These are phyloP conservation scores for Spiromastix sp. DNA, from an alignment of 2,329 filamentous ascomycete species.

Conservation along the genomic window DNA sequence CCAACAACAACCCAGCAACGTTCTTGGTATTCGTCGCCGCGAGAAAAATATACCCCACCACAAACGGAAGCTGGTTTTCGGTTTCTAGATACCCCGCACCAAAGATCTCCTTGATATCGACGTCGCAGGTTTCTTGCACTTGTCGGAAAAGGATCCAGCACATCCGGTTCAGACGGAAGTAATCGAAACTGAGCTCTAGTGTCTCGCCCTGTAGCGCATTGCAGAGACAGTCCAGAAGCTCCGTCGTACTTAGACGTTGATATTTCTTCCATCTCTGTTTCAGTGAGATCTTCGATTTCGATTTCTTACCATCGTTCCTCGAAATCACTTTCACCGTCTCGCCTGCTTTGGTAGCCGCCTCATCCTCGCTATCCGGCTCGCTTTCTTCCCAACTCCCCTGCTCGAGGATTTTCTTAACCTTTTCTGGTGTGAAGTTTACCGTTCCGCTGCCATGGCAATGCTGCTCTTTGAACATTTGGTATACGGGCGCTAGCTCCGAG, in stretches of 20 bases:
- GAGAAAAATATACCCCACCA: slow-evolving; percentile 34
- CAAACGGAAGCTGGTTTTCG: slow-evolving; percentile 31
- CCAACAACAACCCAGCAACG: no score
- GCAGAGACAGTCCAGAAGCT: slow-evolving; percentile 24
- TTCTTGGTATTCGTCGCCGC: slow-evolving; percentile 14
- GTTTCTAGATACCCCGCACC: slow-evolving; percentile 27
- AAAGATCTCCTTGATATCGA: slow-evolving; percentile 23
- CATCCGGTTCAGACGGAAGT: slow-evolving; percentile 29
- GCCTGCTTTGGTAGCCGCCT: no score
- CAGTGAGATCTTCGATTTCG: no score
- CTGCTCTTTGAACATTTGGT: slow-evolving; percentile 28
- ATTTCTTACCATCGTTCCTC: no score
- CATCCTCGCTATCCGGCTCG: slow-evolving; percentile 11
- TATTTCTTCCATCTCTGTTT: no score
- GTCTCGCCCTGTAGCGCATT: slow-evolving; percentile 28
- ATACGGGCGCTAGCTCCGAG: slow-evolving; percentile 21
- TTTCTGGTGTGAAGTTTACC: slow-evolving; percentile 23
- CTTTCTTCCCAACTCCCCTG: neutral
- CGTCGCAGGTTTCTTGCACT: slow-evolving; percentile 21
- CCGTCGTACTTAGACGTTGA: slow-evolving; percentile 6
- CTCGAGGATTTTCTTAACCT: slow-evolving; percentile 26
- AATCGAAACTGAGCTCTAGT: slow-evolving; percentile 35
- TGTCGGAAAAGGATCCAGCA: slow-evolving; percentile 30
- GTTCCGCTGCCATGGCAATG: slow-evolving; percentile 18
- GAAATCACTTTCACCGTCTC: no score